Base-by-base conservation (phyloP, 2,329 filamentous ascomycete species). In the Aspergillaceae sp. region DNA sequence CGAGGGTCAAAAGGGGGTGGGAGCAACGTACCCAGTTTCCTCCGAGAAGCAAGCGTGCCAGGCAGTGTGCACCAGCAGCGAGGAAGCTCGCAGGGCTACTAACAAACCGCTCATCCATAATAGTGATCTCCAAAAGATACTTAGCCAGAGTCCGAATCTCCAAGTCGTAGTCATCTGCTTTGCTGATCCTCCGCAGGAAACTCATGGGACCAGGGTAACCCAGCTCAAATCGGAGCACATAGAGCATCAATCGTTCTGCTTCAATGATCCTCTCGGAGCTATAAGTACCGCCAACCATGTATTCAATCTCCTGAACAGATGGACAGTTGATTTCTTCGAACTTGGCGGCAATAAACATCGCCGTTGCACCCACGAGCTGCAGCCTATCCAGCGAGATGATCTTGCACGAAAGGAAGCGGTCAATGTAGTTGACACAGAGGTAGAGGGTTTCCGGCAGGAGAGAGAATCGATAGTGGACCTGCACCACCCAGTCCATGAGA, bases 141-240 rank as follows among this genome's bases (percentile, higher is more conserved):
- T 98, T 98, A 57, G 92, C 89, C 45, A 98, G 74, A 4, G 92
- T 97, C 34, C 92, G 81, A 7, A 91, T 96, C 70, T 98, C 91
- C 41, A 95, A 74, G 62, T 98, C 90, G 62, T 97, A 98, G 62
- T 96, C 89, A 63, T 98, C 92, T 9, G 92, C 92, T 73, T 97
- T 97, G 82, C 91, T 97, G 68, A 97, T 92, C 47, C 91, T 83
- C 50, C 92, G 82, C 51, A 98, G 76, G 70, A 98, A 98, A 73
- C 89, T 96, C 91, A 98, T 96, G 1, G 92, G 92, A 38, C 92
- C 92, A n/a, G 92, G 92, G 85, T 88, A 97, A 44, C 92, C 92
- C 45, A 98, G 80, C 69, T 96, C 89, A 63, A 95, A 98, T 58
- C 88, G 80, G 45, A 98, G 80, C 84, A 96, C 94, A 68, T 82